These are phyloP conservation scores for Diaporthe vaccinii DNA, from an alignment of 2,329 filamentous ascomycete species.

Conservation along the genomic window DNA sequence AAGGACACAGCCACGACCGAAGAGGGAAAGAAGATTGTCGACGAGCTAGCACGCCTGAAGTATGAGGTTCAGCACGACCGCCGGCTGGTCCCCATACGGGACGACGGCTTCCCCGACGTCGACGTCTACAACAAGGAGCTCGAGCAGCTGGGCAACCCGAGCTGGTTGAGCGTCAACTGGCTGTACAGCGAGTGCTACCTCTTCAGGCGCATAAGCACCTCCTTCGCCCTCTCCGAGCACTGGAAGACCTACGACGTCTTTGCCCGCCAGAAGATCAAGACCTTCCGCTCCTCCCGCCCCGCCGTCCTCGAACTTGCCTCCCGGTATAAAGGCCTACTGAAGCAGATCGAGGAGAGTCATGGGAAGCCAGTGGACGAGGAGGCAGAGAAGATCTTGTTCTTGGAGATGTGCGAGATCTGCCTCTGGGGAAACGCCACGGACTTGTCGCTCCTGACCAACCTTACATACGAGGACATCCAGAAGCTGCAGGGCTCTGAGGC, in stretches of 20 bases:
- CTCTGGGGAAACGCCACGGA: constrained; percentile 98
- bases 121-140: constrained; percentile 89
- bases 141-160: constrained; percentile 77
- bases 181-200: constrained; percentile 95
- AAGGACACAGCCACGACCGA: constrained; percentile 74
- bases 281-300: constrained; percentile 90
- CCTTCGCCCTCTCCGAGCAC: constrained; percentile 81
- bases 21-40: constrained; percentile 90
- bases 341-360: constrained; percentile 71
- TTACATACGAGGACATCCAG: constrained; percentile 96
- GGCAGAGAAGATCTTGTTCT: constrained; percentile 84
- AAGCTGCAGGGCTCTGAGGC: constrained; percentile 93
- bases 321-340: constrained; percentile 70
- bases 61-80: constrained; percentile 96
- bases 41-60: constrained; percentile 85
- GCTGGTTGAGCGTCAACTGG: constrained; percentile 91
- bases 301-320: constrained; percentile 64
- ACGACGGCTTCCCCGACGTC: constrained; percentile 84
- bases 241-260: constrained; percentile 96
- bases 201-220: constrained; percentile 85
- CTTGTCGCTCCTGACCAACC: constrained; percentile 87
- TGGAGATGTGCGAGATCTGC: constrained; percentile 95
- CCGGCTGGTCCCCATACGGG: constrained; percentile 77
- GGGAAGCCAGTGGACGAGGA: constrained; percentile 69
- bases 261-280: constrained; percentile 88